Evolutionary conservation across 257 asterid species (phyloP).

Genomic region (Linaria vulgaris): DNA sequence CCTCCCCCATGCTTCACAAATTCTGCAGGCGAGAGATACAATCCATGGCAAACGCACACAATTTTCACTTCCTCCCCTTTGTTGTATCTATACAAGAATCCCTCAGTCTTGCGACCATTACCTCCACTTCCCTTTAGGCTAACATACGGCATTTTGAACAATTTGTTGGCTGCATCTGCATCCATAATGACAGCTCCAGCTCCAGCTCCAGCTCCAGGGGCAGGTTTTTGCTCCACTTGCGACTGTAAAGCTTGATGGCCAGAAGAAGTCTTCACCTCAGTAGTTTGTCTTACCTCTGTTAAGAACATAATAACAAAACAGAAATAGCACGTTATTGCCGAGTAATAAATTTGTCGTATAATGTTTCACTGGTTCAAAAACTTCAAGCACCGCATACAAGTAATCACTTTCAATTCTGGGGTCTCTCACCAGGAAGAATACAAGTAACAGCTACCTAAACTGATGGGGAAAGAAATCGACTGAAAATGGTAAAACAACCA

Average conservation of each 20-base stretch:
- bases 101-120: conserved; percentile 51
- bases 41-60: conserved; percentile 84
- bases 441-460: not conserved
- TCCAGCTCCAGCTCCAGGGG: conserved; percentile 8
- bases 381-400: not conserved
- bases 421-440: not conserved
- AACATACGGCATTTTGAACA: conserved; percentile 63
- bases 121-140: conserved; percentile 54
- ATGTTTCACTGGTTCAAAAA: not conserved
- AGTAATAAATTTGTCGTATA: not conserved
- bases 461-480: not conserved
- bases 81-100: conserved; percentile 62
- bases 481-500: too few relatives aligned
- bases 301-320: not conserved
- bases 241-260: conserved; percentile 2
- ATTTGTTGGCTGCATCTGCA: conserved; percentile 19
- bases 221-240: conserved; percentile 20
- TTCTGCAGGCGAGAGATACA: conserved; percentile 72
- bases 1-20: conserved; percentile 84
- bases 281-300: conserved; percentile 30
- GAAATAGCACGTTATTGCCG: not conserved
- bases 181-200: conserved; percentile 16
- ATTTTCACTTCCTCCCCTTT: conserved; percentile 75
- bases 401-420: not conserved
- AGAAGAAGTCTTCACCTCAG: conserved; percentile 24